Evolutionary conservation across 768 basidiomycete species (phyloP).

Genomic region (Lentinus brumalis): DNA sequence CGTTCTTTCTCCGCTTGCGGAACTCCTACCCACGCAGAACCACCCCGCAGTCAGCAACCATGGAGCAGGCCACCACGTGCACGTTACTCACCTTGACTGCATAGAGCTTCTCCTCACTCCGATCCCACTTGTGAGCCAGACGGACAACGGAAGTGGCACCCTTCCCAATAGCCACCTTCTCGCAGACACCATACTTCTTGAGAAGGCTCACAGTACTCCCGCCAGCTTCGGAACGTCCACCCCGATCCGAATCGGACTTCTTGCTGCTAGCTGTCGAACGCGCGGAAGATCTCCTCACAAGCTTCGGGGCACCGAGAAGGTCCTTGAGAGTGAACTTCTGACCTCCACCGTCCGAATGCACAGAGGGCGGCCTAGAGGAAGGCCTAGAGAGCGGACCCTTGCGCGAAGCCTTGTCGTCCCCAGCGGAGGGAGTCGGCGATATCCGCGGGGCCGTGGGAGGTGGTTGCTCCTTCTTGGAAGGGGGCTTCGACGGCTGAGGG

Average conservation of each 20-base stretch:
- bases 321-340: conserved; percentile 88
- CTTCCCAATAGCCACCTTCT: conserved; percentile 95
- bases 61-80: background rate
- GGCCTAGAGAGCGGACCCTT: conserved; percentile 20
- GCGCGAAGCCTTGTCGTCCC: conserved; percentile 16
- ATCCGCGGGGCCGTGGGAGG: conserved; percentile 28
- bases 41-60: background rate
- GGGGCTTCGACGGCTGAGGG: conserved; percentile 18
- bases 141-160: conserved; percentile 98
- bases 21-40: conserved; percentile 70
- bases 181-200: conserved; percentile 96
- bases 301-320: conserved; percentile 69
- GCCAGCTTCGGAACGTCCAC: conserved; percentile 46
- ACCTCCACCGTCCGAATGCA: conserved; percentile 52
- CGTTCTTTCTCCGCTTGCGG: conserved; percentile 96
- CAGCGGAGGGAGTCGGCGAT: conserved; percentile 26
- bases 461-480: conserved; percentile 24
- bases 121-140: conserved; percentile 98
- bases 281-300: conserved; percentile 69
- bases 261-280: conserved; percentile 65
- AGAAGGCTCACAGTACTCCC: conserved; percentile 61
- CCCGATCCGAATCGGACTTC: conserved; percentile 67
- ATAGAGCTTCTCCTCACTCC: conserved; percentile 93
- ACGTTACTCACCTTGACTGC: conserved; percentile 83
- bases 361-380: conserved; percentile 17